phyloP scores from a whole-genome alignment of 129 eudicot genomes.

The Helichrysum umbraculigerum region DNA sequence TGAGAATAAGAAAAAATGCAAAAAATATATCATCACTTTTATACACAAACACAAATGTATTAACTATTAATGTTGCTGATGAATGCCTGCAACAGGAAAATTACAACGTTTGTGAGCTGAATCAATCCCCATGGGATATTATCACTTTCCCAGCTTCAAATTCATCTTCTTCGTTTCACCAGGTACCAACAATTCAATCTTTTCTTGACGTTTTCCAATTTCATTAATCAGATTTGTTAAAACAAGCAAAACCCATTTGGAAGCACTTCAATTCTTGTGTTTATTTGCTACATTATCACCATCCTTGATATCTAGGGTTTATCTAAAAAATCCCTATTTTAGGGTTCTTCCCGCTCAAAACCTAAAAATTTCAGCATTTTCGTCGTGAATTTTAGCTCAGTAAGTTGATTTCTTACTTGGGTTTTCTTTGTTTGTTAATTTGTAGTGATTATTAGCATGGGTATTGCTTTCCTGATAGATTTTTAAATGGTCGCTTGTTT shows the following conservation, averaged over 20 bases:
- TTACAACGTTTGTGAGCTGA: slow-evolving; percentile 53
- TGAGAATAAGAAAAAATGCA: slow-evolving; percentile 52
- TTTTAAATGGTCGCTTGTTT: slow-evolving; percentile 12
- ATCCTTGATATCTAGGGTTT: slow-evolving; percentile 40
- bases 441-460: slow-evolving; percentile 22
- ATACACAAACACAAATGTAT: slow-evolving; percentile 17
- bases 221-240: not conserved
- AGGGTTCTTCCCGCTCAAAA: slow-evolving; percentile 26
- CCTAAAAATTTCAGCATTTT: slow-evolving; percentile 31
- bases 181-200: slow-evolving; percentile 32
- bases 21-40: slow-evolving; percentile 16
- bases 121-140: slow-evolving; percentile 79
- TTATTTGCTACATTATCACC: slow-evolving; percentile 21
- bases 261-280: slow-evolving; percentile 18
- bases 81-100: slow-evolving; percentile 26
- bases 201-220: slow-evolving; percentile 11
- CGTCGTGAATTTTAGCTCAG: slow-evolving; percentile 34
- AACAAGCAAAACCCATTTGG: slow-evolving; percentile 31
- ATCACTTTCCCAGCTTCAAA: slow-evolving; percentile 41
- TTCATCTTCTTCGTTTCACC: slow-evolving; percentile 37
- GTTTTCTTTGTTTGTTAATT: slow-evolving; percentile 27
- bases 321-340: slow-evolving; percentile 15
- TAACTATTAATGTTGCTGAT: not conserved
- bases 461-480: not conserved
- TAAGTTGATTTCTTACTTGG: slow-evolving; percentile 28